phyloP scores from a whole-genome alignment of 1,284 basidiomycete species.

The Cutaneotrichosporon curvatum region DNA sequence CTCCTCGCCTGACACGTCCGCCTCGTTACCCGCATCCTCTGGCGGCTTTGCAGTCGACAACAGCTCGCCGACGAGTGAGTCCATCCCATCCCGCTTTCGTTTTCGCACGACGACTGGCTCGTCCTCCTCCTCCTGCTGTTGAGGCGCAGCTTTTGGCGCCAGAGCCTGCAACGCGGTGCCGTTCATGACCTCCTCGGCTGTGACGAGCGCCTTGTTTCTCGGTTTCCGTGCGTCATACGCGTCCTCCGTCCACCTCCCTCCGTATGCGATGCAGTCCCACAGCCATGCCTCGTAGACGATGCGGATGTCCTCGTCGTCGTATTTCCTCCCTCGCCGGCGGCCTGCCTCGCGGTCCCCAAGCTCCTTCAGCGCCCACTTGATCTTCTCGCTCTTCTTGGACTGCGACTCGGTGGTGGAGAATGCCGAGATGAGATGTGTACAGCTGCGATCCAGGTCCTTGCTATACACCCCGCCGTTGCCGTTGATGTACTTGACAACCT shows the following conservation, averaged over 20 bases:
- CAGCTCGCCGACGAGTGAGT: slow-evolving; percentile 33
- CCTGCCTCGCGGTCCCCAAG: slow-evolving; percentile 23
- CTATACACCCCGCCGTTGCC: slow-evolving; percentile 37
- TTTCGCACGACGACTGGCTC: slow-evolving; percentile 30
- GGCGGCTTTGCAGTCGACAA: slow-evolving; percentile 19
- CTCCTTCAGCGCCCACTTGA: slow-evolving; percentile 40
- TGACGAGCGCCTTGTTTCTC: slow-evolving; percentile 21
- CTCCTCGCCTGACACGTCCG: slow-evolving; percentile 1
- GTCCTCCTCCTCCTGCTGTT: slow-evolving; percentile 15
- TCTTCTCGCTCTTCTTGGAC: slow-evolving; percentile 33
- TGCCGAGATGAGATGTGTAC: slow-evolving; percentile 42
- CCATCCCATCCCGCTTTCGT: slow-evolving; percentile 25
- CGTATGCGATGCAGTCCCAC: slow-evolving; percentile 44
- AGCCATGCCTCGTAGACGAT: slow-evolving; percentile 46
- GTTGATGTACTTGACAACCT: slow-evolving; percentile 33
- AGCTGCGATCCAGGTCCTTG: slow-evolving; percentile 39
- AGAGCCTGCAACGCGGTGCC: slow-evolving; percentile 15
- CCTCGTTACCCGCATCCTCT: not conserved
- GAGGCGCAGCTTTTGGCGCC: slow-evolving; percentile 3
- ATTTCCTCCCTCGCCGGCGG: slow-evolving; percentile 26
- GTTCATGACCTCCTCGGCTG: slow-evolving; percentile 28
- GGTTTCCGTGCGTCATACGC: slow-evolving; percentile 38
- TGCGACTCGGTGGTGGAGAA: slow-evolving; percentile 29
- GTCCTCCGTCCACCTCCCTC: slow-evolving; percentile 41
- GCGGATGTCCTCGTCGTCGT: slow-evolving; percentile 28